Evolutionary conservation across 2,329 filamentous ascomycete genomes (phyloP), one percentile per base, ranked within the genome.

Genomic region (Neofusicoccum parvum): DNA sequence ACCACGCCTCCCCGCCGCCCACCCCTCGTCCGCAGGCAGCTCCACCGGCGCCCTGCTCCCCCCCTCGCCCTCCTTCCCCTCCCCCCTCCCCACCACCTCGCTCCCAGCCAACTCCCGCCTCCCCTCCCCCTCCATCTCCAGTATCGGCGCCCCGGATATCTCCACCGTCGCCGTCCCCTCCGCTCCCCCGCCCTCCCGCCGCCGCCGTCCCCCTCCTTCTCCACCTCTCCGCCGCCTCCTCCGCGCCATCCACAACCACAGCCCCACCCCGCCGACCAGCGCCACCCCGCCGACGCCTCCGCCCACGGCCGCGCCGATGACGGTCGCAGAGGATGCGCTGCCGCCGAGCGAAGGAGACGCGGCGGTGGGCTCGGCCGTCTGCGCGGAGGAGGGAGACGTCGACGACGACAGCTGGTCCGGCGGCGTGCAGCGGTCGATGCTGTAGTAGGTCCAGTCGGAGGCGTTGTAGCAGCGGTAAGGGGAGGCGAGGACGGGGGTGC

Each of bases 401-500:
- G 20, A 3, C 2, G 20, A 23, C 20, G 20, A 3, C 20, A 23
- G 20, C 20, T 23, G 20, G 20, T 23, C 20, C 20, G 20, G 77
- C 4, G 77, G 86, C 48, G 69, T 81, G 10, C 62, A 65, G 3
- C 20, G 36, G 34, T 65, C 62, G 51, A 65, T 65, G 62, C 62
- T 65, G 43, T 65, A 65, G 50, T 65, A 48, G 20, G 43, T 20
- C 39, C 37, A 56, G 17, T 17, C 9, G 27, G 62, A 54, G 4
- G 62, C 15, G 49, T 65, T 58, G 43, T 65, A 65, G 37, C 62
- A 65, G 14, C 7, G 3, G 20, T 54, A 17, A 17, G 36, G 48
- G 17, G 43, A 12, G 23, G 41, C 32, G 36, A 48, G 41, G 17
- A 37, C 48, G 23, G 39, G 34, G 37, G 50, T 20, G 14, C 48